phyloP scores from a whole-genome alignment of 495 filamentous ascomycete species.

The Tuber calosporum region DNA sequence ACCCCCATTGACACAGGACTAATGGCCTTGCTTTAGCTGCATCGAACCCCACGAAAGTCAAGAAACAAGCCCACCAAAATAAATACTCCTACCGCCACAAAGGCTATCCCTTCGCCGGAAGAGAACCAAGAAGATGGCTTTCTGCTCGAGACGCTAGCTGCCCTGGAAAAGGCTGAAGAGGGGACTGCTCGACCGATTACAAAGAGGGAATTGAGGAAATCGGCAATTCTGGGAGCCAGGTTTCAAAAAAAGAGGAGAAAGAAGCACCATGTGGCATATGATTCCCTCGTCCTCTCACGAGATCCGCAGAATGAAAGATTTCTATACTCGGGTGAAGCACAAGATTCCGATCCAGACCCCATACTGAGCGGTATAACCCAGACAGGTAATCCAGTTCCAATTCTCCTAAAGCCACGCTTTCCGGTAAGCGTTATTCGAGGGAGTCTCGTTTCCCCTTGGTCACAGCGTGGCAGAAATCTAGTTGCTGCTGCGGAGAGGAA shows the following conservation, averaged over 20 bases:
- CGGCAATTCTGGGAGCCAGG: background rate
- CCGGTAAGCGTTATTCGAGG: constrained; percentile 21
- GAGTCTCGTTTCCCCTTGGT: constrained; percentile 12
- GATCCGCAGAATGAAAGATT: constrained; percentile 13
- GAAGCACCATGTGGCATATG: constrained; percentile 28
- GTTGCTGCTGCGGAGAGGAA: background rate
- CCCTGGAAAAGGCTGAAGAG: constrained; percentile 3
- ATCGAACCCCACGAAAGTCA: constrained; percentile 15
- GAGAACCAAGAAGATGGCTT: constrained; percentile 10
- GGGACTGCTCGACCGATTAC: background rate
- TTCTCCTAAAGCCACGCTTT: constrained; percentile 13
- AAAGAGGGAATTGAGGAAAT: constrained; percentile 13
- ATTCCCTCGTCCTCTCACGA: constrained; percentile 29
- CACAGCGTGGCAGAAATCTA: background rate
- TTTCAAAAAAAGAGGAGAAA: constrained; percentile 18
- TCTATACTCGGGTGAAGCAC: background rate
- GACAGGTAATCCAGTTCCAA: background rate
- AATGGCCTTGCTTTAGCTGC: constrained; percentile 8
- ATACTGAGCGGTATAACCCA: background rate
- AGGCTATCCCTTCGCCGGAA: background rate
- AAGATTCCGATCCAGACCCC: constrained; percentile 6
- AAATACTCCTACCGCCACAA: background rate
- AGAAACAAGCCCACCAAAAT: constrained; percentile 3
- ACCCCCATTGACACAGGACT: background rate
- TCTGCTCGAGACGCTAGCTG: constrained; percentile 19